Evolutionary conservation across 306 rosid genomes (phyloP).

Genomic region (Prunus davidiana): DNA sequence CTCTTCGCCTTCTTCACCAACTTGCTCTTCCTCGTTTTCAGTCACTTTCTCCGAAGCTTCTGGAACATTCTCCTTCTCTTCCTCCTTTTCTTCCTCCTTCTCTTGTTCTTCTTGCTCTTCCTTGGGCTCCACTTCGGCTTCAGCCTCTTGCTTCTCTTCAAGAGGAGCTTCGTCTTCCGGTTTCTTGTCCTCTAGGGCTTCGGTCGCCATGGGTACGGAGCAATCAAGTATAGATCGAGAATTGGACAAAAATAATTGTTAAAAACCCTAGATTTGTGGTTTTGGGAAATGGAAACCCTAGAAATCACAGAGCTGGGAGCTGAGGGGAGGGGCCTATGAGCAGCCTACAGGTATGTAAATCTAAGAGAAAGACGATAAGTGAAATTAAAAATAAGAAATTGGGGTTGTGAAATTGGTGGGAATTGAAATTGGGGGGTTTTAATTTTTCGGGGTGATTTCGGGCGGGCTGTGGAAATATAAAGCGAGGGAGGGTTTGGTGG

Average conservation of each 20-base stretch:
- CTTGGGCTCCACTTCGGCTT: not conserved
- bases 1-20: not conserved
- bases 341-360: conserved; percentile 6
- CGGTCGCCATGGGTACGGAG: conserved; percentile 56
- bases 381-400: not conserved
- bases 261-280: conserved; percentile 39
- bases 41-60: conserved; percentile 9
- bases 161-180: conserved; percentile 37
- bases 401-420: not conserved
- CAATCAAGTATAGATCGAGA: not conserved
- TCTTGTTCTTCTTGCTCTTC: conserved; percentile 10
- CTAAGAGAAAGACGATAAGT: not conserved
- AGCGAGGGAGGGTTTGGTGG: conserved; percentile 15
- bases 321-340: not conserved
- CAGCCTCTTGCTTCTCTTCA: conserved; percentile 18
- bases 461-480: conserved; percentile 22
- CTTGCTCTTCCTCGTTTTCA: conserved; percentile 10
- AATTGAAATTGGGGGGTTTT: conserved; percentile 2
- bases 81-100: not conserved
- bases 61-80: not conserved
- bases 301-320: not conserved
- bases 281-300: conserved; percentile 37
- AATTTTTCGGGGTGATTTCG: conserved; percentile 4
- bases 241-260: not conserved
- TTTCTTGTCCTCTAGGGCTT: conserved; percentile 59